These are phyloP conservation scores for Gossypium australe DNA, from an alignment of 345 rosid genomes.

Conservation along the genomic window DNA sequence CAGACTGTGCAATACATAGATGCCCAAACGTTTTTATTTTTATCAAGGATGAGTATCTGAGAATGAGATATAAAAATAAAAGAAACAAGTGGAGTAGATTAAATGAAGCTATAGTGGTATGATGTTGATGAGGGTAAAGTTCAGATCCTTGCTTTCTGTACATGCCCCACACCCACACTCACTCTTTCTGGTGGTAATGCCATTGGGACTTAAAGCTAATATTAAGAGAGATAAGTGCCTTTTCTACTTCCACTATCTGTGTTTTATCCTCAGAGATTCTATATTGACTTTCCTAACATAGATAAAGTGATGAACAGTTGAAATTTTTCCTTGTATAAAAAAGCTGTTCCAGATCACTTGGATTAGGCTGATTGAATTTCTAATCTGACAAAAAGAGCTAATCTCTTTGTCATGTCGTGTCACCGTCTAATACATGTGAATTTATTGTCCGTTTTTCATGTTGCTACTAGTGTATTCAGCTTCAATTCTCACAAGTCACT, in stretches of 20 bases:
- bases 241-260: slow-evolving; percentile 12
- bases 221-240: slow-evolving; percentile 9
- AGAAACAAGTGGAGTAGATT: slow-evolving; percentile 18
- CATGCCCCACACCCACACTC: slow-evolving; percentile 23
- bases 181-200: slow-evolving; percentile 20
- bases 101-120: slow-evolving; percentile 1
- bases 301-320: neutral
- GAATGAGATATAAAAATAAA: neutral
- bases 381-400: neutral
- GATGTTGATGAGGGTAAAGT: slow-evolving; percentile 5
- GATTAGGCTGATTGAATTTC: slow-evolving; percentile 11
- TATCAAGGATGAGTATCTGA: neutral
- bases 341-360: slow-evolving; percentile 5
- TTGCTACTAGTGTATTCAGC: slow-evolving; percentile 10
- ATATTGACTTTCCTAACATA: slow-evolving; percentile 6
- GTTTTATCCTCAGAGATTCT: neutral
- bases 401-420: slow-evolving; percentile 1
- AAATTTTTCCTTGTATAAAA: neutral
- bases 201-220: slow-evolving; percentile 21
- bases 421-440: neutral
- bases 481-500: slow-evolving; percentile 8
- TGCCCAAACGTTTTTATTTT: neutral
- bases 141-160: slow-evolving; percentile 8
- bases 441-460: slow-evolving; percentile 4
- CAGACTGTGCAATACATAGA: neutral